These are phyloP conservation scores for Nitzschia sp. DNA, from an alignment of 108 stramenopile species.

Conservation along the genomic window DNA sequence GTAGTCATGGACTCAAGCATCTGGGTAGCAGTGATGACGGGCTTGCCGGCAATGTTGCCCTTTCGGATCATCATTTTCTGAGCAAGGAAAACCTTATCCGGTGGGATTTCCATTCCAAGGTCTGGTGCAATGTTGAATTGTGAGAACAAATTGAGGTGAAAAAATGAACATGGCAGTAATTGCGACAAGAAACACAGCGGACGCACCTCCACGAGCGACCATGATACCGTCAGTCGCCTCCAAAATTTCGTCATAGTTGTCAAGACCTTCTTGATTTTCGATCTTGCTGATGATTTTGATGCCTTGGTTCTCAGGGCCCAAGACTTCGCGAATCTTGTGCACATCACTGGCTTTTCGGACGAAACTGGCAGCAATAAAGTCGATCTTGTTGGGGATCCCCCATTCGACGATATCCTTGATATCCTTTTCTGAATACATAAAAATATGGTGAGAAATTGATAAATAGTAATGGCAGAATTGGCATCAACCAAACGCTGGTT, in stretches of 20 bases:
- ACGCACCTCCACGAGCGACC: slow-evolving; percentile 99
- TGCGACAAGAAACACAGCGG: too few relatives aligned
- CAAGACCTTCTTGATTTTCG: slow-evolving; percentile 97
- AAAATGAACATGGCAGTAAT: neutral
- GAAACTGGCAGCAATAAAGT: slow-evolving; percentile 99
- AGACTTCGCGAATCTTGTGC: slow-evolving; percentile 73
- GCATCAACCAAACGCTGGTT: too few relatives aligned
- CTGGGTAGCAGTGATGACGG: slow-evolving; percentile 98
- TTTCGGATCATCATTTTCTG: slow-evolving; percentile 97
- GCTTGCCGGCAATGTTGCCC: slow-evolving; percentile 94
- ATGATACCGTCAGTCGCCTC: slow-evolving; percentile 97
- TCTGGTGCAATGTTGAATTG: slow-evolving; percentile 44
- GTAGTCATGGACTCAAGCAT: slow-evolving; percentile 98
- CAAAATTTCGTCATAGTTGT: slow-evolving; percentile 93
- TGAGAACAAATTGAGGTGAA: neutral
- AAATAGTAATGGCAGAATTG: too few relatives aligned
- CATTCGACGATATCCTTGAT: slow-evolving; percentile 83
- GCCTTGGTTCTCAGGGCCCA: slow-evolving; percentile 78
- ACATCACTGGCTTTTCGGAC: slow-evolving; percentile 95
- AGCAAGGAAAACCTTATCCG: slow-evolving; percentile 96
- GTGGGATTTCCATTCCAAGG: slow-evolving; percentile 99
- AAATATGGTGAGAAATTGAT: too few relatives aligned
- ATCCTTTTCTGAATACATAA: slow-evolving; percentile 93
- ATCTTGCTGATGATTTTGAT: slow-evolving; percentile 99
- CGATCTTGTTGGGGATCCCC: slow-evolving; percentile 89